Conservation (phyloP, 139 green algal genomes). For the Closterium sp. region DNA sequence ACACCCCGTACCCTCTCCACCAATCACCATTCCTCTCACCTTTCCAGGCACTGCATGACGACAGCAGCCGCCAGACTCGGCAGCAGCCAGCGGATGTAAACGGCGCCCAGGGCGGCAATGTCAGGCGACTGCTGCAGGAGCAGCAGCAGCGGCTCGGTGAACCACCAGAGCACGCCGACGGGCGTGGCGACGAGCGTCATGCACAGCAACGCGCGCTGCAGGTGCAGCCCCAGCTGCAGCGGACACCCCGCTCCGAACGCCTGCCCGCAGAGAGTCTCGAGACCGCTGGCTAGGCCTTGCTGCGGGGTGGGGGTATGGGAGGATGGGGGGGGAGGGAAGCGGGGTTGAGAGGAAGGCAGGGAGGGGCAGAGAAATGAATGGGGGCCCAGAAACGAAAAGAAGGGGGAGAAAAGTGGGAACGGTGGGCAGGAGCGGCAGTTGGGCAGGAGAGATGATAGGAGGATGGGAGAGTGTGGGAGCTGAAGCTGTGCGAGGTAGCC, state of each 20-base stretch:
- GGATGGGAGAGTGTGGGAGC: neutral
- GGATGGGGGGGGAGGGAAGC: neutral
- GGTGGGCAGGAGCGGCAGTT: neutral
- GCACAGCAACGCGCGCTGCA: constrained; percentile 38
- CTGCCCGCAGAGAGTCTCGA: constrained; percentile 43
- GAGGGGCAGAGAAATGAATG: neutral
- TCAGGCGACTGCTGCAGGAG: neutral
- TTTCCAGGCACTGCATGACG: neutral
- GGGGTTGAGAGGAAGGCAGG: neutral
- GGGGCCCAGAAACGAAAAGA: neutral
- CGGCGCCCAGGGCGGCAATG: neutral
- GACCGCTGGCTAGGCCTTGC: constrained; percentile 23
- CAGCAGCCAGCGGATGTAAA: neutral
- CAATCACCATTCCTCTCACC: neutral
- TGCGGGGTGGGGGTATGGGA: neutral
- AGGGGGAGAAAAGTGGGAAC: neutral
- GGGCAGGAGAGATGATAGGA: too few relatives aligned
- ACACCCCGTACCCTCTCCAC: neutral
- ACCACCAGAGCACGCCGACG: constrained; percentile 26
- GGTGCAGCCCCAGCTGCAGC: constrained; percentile 23
- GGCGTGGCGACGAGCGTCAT: constrained; percentile 23
- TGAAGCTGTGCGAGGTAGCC: too few relatives aligned
- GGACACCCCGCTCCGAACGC: constrained; percentile 35
- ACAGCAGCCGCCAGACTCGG: neutral
- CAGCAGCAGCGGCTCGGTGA: constrained; percentile 28